phyloP scores from a whole-genome alignment of 306 rosid genomes.

The Styphnolobium japonicum region DNA sequence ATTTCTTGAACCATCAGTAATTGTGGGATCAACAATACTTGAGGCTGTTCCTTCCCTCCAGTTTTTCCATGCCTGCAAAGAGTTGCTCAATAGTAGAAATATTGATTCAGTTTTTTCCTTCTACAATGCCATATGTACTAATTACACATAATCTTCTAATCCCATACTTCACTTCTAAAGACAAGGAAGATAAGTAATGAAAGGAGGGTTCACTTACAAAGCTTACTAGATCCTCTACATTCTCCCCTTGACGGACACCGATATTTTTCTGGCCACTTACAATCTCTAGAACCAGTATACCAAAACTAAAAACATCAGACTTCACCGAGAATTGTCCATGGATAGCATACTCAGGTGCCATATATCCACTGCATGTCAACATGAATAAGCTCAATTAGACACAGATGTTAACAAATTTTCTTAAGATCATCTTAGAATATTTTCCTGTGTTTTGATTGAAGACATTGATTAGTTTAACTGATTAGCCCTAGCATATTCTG shows the following conservation, averaged over 20 bases:
- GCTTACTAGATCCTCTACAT: slow-evolving; percentile 29
- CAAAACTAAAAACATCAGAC: slow-evolving; percentile 53
- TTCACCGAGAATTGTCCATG: slow-evolving; percentile 43
- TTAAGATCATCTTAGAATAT: neutral
- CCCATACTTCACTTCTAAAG: neutral
- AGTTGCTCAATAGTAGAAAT: neutral
- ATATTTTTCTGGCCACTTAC: slow-evolving; percentile 39
- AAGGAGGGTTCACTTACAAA: slow-evolving; percentile 35
- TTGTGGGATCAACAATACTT: slow-evolving; percentile 35
- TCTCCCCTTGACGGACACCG: neutral
- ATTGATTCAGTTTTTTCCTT: neutral
- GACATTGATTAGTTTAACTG: neutral
- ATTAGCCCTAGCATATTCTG: neutral
- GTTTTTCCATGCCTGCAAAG: slow-evolving; percentile 47
- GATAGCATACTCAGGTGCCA: slow-evolving; percentile 56
- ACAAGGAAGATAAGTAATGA: neutral
- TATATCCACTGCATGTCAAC: slow-evolving; percentile 42
- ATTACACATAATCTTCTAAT: neutral
- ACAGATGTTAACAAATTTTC: neutral
- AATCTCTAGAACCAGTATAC: slow-evolving; percentile 51
- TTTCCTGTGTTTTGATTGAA: neutral
- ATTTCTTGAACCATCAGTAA: neutral
- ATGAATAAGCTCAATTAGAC: neutral
- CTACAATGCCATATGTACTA: neutral
- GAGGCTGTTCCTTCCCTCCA: slow-evolving; percentile 43